Evolutionary conservation across 2,329 filamentous ascomycete species (phyloP), one percentile per base, ranked within the genome.

Genomic region (Eurotiales sp.): DNA sequence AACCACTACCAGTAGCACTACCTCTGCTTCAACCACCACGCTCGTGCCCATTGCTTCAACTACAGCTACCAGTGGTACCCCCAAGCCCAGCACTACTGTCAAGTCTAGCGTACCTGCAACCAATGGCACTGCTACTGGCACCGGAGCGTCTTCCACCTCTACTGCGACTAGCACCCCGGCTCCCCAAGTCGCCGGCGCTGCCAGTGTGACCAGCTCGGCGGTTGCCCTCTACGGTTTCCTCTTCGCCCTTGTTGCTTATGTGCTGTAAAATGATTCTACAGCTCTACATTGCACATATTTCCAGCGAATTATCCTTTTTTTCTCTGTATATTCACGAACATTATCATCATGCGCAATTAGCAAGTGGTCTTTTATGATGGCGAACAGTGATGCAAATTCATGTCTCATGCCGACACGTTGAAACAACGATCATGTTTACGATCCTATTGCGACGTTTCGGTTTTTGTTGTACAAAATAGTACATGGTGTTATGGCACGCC

Each of bases 1-100:
- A 8, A 40, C 19, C 36, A 32, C 51, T 12, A 50, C 55, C 19
- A 21, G 47, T 22, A 51, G 62, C 17, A 61, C 63, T 5, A 61
- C 64, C 8, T 61, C 67, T 3, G 60, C 62, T 21, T 62, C 68
- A 21, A 60, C 62, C 11, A 74, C 73, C n/a, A 70, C 78, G 21
- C 40, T 43, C 6, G 25, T 39, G n/a, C 36, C 47, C n/a, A 34
- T 43, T 15, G 29, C 39, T 36, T 46, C 50, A 8, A 46, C 32
- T 30, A 29, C 40, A 34, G 27, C 43, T 30, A 43, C 43, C n/a
- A 23, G 36, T 15, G 40, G 25, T 19, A 29, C 17, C 29, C n/a
- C 32, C 51, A 14, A 49, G 41, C 23, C 36, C 29, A 8, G 40
- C 30, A 46, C 21, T 30, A 46, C 44, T 14, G 43, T 23, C 23